phyloP scores from a whole-genome alignment of 2,329 filamentous ascomycete species.

The Microthyrium microscopicum region DNA sequence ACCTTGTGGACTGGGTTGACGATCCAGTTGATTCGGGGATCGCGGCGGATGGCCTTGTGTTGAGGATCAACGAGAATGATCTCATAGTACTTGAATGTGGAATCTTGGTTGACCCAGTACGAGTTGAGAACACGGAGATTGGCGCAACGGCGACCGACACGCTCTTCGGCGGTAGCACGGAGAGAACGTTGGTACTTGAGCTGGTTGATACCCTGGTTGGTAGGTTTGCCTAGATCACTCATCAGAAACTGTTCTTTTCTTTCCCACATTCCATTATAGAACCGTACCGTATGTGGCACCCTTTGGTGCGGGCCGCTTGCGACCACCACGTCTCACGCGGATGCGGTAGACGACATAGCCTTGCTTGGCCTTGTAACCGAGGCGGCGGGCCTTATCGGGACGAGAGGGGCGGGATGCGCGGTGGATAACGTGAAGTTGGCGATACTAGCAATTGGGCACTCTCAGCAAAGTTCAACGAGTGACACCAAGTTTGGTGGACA shows the following conservation, averaged over 20 bases:
- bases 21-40: slow-evolving; percentile 99
- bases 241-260: not conserved
- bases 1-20: slow-evolving; percentile 97
- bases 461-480: slow-evolving; percentile 99
- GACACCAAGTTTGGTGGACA: slow-evolving; percentile 27
- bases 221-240: slow-evolving; percentile 70
- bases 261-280: slow-evolving; percentile 6
- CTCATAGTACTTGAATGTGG: slow-evolving; percentile 99
- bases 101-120: slow-evolving; percentile 99
- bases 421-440: slow-evolving; percentile 99
- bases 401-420: slow-evolving; percentile 94
- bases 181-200: slow-evolving; percentile 99
- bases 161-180: slow-evolving; percentile 95
- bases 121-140: slow-evolving; percentile 99
- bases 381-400: slow-evolving; percentile 98
- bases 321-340: slow-evolving; percentile 94
- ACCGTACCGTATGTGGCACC: slow-evolving; percentile 93
- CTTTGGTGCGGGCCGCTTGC: slow-evolving; percentile 93
- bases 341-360: slow-evolving; percentile 99
- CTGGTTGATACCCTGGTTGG: slow-evolving; percentile 99
- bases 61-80: slow-evolving; percentile 98
- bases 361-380: slow-evolving; percentile 99
- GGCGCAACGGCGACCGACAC: slow-evolving; percentile 96
- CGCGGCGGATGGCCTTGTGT: slow-evolving; percentile 99
- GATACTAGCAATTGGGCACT: slow-evolving; percentile 99